phyloP scores from a whole-genome alignment of 495 filamentous ascomycete genomes.

The Polyplosphaeria fusca region DNA sequence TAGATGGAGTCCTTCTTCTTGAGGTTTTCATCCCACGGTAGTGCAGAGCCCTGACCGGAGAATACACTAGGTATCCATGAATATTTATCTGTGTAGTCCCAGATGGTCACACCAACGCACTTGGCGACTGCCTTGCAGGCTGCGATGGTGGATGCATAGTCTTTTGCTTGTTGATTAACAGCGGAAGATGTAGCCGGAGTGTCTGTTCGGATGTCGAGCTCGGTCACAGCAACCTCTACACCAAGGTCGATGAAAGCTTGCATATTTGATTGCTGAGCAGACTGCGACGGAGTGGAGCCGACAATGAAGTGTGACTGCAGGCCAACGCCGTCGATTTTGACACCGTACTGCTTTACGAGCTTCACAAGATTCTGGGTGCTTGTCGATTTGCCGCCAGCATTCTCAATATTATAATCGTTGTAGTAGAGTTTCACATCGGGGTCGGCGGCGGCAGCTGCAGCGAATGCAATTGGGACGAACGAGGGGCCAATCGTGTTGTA shows the following conservation, averaged over 20 bases:
- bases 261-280: constrained; percentile 15
- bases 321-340: constrained; percentile 63
- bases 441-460: constrained; percentile 53
- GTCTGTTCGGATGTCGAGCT: constrained; percentile 27
- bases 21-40: constrained; percentile 19
- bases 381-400: constrained; percentile 48
- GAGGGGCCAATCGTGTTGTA: constrained; percentile 44
- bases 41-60: constrained; percentile 16
- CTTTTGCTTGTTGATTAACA: constrained; percentile 19
- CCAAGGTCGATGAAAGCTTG: constrained; percentile 21
- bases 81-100: constrained; percentile 29
- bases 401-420: constrained; percentile 67
- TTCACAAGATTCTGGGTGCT: constrained; percentile 52
- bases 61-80: constrained; percentile 27
- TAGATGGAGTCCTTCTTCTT: constrained; percentile 16
- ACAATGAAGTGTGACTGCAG: constrained; percentile 62
- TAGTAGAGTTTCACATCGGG: constrained; percentile 62
- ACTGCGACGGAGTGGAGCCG: constrained; percentile 48
- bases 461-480: constrained; percentile 52
- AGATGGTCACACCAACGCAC: constrained; percentile 29
- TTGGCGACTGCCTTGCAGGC: constrained; percentile 20
- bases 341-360: constrained; percentile 50
- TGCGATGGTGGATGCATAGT: constrained; percentile 14
- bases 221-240: constrained; percentile 29
- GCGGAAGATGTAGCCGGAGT: constrained; percentile 16